Conservation (phyloP, 768 basidiomycete genomes). For the Ramaria rubella region DNA sequence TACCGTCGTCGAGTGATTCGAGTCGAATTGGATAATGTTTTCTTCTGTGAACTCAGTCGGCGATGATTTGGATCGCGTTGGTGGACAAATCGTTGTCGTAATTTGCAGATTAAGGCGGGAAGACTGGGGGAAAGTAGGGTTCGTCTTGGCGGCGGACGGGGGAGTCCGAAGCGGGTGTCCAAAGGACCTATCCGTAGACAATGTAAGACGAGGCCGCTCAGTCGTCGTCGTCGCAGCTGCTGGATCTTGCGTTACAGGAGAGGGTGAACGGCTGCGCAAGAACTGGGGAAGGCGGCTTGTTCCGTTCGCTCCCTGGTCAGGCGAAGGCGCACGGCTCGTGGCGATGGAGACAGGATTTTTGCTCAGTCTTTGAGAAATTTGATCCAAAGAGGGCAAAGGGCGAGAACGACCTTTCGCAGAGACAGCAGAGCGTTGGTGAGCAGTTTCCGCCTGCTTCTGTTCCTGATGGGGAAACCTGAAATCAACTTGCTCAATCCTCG, state of each 20-base stretch:
- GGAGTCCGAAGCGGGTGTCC: slow-evolving; percentile 33
- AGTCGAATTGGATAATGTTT: slow-evolving; percentile 45
- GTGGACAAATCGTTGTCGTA: slow-evolving; percentile 44
- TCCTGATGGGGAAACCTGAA: slow-evolving; percentile 30
- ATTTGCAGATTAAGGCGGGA: slow-evolving; percentile 35
- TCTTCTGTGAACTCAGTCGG: slow-evolving; percentile 45
- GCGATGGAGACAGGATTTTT: neutral
- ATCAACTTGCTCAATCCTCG: slow-evolving; percentile 61
- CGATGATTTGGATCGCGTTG: slow-evolving; percentile 32
- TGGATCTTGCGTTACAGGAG: neutral
- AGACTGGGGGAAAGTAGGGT: slow-evolving; percentile 26
- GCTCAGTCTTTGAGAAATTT: slow-evolving; percentile 61
- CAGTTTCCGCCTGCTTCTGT: neutral
- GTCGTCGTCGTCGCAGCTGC: neutral
- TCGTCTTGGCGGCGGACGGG: slow-evolving; percentile 22
- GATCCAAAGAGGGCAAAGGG: slow-evolving; percentile 68
- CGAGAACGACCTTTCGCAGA: slow-evolving; percentile 41
- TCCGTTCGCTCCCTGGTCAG: slow-evolving; percentile 3
- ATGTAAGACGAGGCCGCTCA: neutral
- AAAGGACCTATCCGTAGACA: slow-evolving; percentile 17
- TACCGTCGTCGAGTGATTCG: slow-evolving; percentile 10
- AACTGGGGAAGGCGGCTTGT: slow-evolving; percentile 20
- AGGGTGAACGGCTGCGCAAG: slow-evolving; percentile 22
- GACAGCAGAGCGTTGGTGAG: neutral
- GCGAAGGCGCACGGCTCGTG: neutral